Evolutionary conservation across 2,329 filamentous ascomycete genomes (phyloP), one percentile per base, ranked within the genome.

Genomic region (Fusarium sp.): DNA sequence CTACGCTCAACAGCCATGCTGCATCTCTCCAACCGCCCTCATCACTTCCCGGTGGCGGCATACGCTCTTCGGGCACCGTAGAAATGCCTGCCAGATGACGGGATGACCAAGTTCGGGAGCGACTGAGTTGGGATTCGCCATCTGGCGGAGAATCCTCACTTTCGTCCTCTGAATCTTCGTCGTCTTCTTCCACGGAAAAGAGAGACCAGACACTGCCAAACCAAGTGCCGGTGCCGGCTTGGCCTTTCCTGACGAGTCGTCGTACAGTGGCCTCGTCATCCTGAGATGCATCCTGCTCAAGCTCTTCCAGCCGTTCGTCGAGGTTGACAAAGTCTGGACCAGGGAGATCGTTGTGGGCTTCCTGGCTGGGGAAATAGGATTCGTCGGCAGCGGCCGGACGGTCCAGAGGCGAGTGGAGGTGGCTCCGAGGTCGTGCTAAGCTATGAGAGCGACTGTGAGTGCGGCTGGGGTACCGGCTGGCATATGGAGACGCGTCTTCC

Each of bases 1-100:
- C 88, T 61, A 90, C 86, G 62, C 82, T 88, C 52, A 90, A 74
- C 42, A 91, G 74, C 88, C 88, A 91, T 13, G 86, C 86, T 25
- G 87, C 88, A 73, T 90, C 88, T 55, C 85, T 81, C 88, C 87
- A 90, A 8, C 83, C 83, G 13, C 85, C 86, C 39, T 85, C 82
- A 47, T 88, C 81, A 8, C 80, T 77, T 38, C 80, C 81, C 46
- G 78, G 77, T 9, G 80, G 77, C 29, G 71, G 84, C 71, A 87
- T 76, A 9, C 74, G 74, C 44, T 84, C 81, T 43, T 81, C 78
- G 0, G 78, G 72, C n/a, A 73, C 53, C 28, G 72, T 76, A 4
- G 77, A 74, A 47, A 80, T 72, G 39, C 78, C 79, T 63, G 79
- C 79, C 25, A 78, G 74, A 44, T 78, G 75, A 34, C 75, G 71